Conservation (phyloP, 2,329 filamentous ascomycete species). For the Thelonectria rubi region DNA sequence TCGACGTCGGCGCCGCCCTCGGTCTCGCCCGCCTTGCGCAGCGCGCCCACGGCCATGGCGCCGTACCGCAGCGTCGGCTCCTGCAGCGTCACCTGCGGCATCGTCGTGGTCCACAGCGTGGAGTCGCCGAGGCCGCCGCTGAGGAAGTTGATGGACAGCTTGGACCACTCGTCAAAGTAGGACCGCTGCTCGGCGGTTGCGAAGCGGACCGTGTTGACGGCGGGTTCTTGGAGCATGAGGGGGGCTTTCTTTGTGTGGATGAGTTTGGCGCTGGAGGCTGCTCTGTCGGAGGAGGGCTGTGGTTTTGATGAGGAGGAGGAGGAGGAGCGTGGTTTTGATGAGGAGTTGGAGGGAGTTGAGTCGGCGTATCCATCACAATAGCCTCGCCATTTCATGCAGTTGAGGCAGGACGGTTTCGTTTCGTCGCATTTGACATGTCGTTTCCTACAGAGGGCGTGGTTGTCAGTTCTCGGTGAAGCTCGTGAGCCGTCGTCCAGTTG, state of each 20-base stretch:
- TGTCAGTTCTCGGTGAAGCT: conserved; percentile 28
- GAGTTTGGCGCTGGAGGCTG: conserved; percentile 40
- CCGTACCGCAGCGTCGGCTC: conserved; percentile 51
- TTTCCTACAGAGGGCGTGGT: conserved; percentile 40
- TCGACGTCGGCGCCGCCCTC: conserved; percentile 34
- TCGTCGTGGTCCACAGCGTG: conserved; percentile 51
- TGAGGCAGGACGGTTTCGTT: conserved; percentile 52
- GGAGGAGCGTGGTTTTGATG: conserved; percentile 10
- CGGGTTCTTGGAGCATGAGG: conserved; percentile 45
- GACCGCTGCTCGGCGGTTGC: conserved; percentile 45
- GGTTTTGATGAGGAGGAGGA: conserved; percentile 17
- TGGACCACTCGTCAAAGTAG: conserved; percentile 52
- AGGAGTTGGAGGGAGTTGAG: conserved; percentile 10
- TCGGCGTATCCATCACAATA: conserved; percentile 50
- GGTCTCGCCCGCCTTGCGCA: conserved; percentile 47
- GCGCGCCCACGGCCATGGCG: conserved; percentile 53
- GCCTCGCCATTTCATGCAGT: conserved; percentile 54
- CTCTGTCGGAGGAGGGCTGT: conserved; percentile 22
- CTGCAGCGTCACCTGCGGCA: conserved; percentile 52
- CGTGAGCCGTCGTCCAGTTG: neutral
- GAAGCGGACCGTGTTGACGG: conserved; percentile 48
- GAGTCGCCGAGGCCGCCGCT: conserved; percentile 48
- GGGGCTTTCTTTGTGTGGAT: conserved; percentile 46
- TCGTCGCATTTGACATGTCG: conserved; percentile 56
- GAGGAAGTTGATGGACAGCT: conserved; percentile 48